Evolutionary conservation across 306 rosid species (phyloP).

Genomic region (Myrica gale): DNA sequence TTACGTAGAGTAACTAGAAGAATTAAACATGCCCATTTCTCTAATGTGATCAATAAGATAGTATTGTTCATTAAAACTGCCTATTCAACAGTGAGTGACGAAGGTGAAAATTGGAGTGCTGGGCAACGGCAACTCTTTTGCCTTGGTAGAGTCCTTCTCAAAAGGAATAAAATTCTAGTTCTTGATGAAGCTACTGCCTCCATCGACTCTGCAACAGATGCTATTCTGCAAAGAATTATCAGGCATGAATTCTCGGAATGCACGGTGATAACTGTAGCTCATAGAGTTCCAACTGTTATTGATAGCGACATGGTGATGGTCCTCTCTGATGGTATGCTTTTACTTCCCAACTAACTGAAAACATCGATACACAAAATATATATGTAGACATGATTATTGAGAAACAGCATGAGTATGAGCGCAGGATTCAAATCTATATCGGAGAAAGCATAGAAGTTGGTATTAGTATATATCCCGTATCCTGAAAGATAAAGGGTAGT

Average conservation of each 20-base stretch:
- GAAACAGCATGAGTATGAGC: too few species aligned
- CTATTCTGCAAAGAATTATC: constrained; percentile 46
- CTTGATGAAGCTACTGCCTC: constrained; percentile 73
- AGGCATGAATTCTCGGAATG: constrained; percentile 47
- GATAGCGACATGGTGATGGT: constrained; percentile 71
- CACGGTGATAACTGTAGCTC: constrained; percentile 62
- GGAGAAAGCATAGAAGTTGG: too few species aligned
- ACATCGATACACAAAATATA: too few species aligned
- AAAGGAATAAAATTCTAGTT: constrained; percentile 54
- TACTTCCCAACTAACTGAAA: neutral
- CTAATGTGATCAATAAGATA: neutral
- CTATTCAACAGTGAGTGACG: constrained; percentile 45
- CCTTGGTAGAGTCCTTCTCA: constrained; percentile 59
- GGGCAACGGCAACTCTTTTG: constrained; percentile 67
- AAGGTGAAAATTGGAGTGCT: constrained; percentile 66
- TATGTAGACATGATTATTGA: too few species aligned
- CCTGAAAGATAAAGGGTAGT: too few species aligned
- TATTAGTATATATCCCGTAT: too few species aligned
- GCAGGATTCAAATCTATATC: too few species aligned
- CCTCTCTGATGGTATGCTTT: constrained; percentile 54
- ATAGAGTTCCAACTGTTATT: constrained; percentile 60
- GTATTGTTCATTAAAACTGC: neutral
- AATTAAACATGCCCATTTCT: neutral
- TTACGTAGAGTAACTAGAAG: neutral
- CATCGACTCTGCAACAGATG: constrained; percentile 65